A percentile compares a stretch with the other conserved stretches of the same genome.
phyloP scores from a whole-genome alignment of 2,329 filamentous ascomycete species.

The Zasmidium cellare region DNA sequence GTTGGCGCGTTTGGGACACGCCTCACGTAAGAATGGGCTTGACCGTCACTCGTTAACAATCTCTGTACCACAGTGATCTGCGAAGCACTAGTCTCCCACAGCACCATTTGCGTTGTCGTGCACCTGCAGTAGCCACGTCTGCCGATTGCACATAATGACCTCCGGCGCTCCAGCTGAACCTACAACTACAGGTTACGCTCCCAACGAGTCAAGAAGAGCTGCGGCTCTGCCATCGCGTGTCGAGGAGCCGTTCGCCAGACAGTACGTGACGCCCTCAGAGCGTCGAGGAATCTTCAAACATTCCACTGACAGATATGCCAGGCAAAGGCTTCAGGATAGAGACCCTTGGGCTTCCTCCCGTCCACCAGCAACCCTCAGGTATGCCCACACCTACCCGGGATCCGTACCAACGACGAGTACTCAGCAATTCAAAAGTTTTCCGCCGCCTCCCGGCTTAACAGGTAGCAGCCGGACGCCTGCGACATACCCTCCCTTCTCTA shows the following conservation, averaged over 20 bases:
- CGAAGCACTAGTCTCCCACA: constrained; percentile 23
- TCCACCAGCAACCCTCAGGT: constrained; percentile 28
- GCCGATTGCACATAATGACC: constrained; percentile 26
- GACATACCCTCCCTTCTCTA: constrained; percentile 23
- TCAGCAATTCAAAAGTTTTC: constrained; percentile 28
- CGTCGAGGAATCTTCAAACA: neutral
- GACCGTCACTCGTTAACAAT: constrained; percentile 23
- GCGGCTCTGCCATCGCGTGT: constrained; percentile 24
- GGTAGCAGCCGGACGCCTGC: constrained; percentile 22
- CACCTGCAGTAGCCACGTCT: constrained; percentile 24
- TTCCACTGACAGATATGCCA: constrained; percentile 15
- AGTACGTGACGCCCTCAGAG: constrained; percentile 14
- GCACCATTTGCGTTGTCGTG: constrained; percentile 22
- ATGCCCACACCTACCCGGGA: constrained; percentile 25
- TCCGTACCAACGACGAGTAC: constrained; percentile 18
- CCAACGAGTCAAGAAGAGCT: constrained; percentile 26
- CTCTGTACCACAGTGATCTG: constrained; percentile 25
- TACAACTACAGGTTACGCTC: constrained; percentile 27
- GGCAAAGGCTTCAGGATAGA: constrained; percentile 30
- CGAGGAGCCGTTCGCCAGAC: constrained; percentile 26
- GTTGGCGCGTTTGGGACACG: constrained; percentile 25
- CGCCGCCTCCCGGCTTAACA: constrained; percentile 26
- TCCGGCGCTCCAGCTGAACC: constrained; percentile 24
- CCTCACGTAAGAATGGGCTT: constrained; percentile 26
- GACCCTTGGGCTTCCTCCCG: constrained; percentile 31